Conservation (phyloP, 768 basidiomycete genomes). For the Ephemerocybe angulata region DNA sequence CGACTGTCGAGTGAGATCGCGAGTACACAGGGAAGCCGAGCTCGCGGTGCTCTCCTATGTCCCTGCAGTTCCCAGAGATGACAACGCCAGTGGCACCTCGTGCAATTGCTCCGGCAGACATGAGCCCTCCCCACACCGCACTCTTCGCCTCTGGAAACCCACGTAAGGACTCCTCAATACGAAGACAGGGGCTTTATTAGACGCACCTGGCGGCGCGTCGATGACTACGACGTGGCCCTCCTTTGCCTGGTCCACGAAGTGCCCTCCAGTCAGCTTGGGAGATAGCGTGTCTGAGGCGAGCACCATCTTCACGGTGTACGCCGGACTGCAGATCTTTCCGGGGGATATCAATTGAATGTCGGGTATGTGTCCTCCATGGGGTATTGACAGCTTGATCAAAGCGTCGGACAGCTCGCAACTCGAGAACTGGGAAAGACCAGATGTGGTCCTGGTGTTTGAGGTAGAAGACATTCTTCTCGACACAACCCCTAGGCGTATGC, state of each 20-base stretch:
- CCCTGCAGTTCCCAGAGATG: slow-evolving; percentile 82
- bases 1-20: slow-evolving; percentile 77
- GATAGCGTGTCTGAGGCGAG: slow-evolving; percentile 50
- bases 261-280: slow-evolving; percentile 55
- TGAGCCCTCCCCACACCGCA: slow-evolving; percentile 90
- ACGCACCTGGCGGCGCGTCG: slow-evolving; percentile 63
- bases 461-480: background rate
- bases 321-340: slow-evolving; percentile 61
- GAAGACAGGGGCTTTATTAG: background rate
- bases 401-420: slow-evolving; percentile 89
- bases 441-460: slow-evolving; percentile 8
- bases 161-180: background rate
- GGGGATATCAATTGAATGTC: slow-evolving; percentile 61
- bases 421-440: slow-evolving; percentile 42
- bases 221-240: slow-evolving; percentile 68
- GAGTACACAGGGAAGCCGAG: slow-evolving; percentile 80
- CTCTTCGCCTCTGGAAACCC: slow-evolving; percentile 61
- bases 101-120: slow-evolving; percentile 81
- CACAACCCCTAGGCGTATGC: background rate
- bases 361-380: slow-evolving; percentile 76
- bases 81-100: slow-evolving; percentile 71
- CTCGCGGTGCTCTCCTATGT: slow-evolving; percentile 71
- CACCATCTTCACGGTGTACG: slow-evolving; percentile 88
- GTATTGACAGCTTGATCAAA: slow-evolving; percentile 70
- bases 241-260: slow-evolving; percentile 80